Conservation (phyloP, 2,329 filamentous ascomycete genomes). For the Onygenales sp. region DNA sequence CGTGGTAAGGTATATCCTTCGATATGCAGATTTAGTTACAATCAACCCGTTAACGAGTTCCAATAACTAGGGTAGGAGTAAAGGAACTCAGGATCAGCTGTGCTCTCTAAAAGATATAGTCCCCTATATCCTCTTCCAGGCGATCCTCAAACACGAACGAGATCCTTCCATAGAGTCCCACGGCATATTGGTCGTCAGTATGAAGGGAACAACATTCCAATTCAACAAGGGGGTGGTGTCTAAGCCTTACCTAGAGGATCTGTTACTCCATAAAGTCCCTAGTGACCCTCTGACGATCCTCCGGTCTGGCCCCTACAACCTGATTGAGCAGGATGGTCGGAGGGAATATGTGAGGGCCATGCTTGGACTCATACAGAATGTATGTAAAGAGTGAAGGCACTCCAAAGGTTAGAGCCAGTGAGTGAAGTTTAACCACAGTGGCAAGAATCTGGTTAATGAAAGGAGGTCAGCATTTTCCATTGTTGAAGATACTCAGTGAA, state of each 20-base stretch:
- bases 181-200: background rate
- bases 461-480: background rate
- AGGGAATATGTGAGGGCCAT: background rate
- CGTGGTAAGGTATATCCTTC: background rate
- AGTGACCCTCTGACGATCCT: background rate
- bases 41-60: background rate
- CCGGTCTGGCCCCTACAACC: background rate
- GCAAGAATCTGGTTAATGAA: background rate
- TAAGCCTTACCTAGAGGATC: background rate
- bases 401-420: background rate
- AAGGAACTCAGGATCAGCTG: background rate
- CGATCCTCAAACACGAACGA: slow-evolving; percentile 1
- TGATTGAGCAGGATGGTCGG: background rate
- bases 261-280: background rate
- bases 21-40: background rate
- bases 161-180: background rate
- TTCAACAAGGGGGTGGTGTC: background rate
- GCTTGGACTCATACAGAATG: background rate
- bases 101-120: background rate
- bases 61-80: background rate
- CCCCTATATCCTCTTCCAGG: slow-evolving; percentile 2
- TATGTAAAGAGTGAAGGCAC: background rate
- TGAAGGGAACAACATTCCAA: slow-evolving; percentile 1
- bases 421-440: background rate
- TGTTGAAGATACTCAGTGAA: background rate